Evolutionary conservation across 1,139 yeast species (phyloP).

Genomic region (Blastobotrys illinoisensis): DNA sequence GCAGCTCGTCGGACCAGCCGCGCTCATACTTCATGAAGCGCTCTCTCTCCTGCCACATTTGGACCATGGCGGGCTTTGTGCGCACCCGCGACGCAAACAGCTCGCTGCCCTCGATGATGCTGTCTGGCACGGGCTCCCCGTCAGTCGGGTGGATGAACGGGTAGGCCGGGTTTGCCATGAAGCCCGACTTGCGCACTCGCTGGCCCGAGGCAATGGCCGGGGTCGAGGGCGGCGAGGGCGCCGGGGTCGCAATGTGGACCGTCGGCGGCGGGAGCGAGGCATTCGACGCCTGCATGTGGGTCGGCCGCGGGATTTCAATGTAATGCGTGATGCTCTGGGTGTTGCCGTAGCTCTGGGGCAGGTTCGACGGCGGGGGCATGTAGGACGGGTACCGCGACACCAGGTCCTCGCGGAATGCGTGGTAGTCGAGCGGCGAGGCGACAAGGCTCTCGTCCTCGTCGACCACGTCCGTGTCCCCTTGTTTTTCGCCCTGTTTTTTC

Average conservation of each 20-base stretch:
- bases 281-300: conserved; percentile 48
- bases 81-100: conserved; percentile 58
- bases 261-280: conserved; percentile 56
- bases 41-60: conserved; percentile 67
- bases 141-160: conserved; percentile 70
- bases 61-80: conserved; percentile 59
- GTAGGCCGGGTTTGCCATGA: conserved; percentile 71
- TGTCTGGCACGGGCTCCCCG: conserved; percentile 52
- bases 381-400: conserved; percentile 70
- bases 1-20: conserved; percentile 42
- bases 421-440: conserved; percentile 76
- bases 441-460: conserved; percentile 33
- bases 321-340: conserved; percentile 36
- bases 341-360: conserved; percentile 45
- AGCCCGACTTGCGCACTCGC: conserved; percentile 58
- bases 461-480: conserved; percentile 6
- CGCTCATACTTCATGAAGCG: conserved; percentile 71
- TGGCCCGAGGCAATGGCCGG: conserved; percentile 51
- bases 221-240: conserved; percentile 74
- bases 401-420: conserved; percentile 70
- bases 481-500: background rate
- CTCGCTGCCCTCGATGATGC: conserved; percentile 71
- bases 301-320: conserved; percentile 56
- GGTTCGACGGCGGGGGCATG: conserved; percentile 42
- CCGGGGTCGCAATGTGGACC: conserved; percentile 81